Conservation (phyloP, 768 basidiomycete species). For the Mycena rosella region DNA sequence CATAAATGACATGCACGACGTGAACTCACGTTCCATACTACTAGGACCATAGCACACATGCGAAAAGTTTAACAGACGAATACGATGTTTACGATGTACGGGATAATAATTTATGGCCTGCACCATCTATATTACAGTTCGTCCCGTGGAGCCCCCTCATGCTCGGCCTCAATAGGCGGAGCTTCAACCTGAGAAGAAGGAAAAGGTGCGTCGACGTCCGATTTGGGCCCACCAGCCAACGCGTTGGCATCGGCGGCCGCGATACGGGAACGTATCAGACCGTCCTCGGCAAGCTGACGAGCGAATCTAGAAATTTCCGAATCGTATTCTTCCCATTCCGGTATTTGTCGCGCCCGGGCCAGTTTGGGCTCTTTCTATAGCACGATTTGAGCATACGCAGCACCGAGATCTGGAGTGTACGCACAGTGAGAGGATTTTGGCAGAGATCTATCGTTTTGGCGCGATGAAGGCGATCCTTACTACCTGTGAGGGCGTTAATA, state of each 20-base stretch:
- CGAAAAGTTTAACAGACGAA: too few species aligned
- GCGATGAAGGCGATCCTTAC: conserved; percentile 84
- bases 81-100: too few species aligned
- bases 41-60: too few species aligned
- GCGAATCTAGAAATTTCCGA: conserved; percentile 89
- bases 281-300: conserved; percentile 75
- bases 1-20: too few species aligned
- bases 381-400: conserved; percentile 4
- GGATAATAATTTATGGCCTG: not conserved
- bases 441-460: conserved; percentile 96
- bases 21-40: too few species aligned
- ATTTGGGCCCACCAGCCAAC: conserved; percentile 56
- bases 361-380: conserved; percentile 96
- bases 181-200: not conserved
- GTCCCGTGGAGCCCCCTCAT: conserved; percentile 28
- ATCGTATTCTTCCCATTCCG: conserved; percentile 98
- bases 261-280: conserved; percentile 75
- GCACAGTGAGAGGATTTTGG: conserved; percentile 93
- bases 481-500: conserved; percentile 58
- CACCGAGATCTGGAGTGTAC: conserved; percentile 41
- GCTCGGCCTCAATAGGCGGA: not conserved
- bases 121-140: conserved; percentile 29
- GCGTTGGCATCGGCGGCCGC: conserved; percentile 79
- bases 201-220: not conserved
- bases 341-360: conserved; percentile 91